A percentile compares a stretch with the other conserved stretches of the same genome.
phyloP scores from a whole-genome alignment of 1,139 yeast species.

The Hanseniaspora gamundiae region DNA sequence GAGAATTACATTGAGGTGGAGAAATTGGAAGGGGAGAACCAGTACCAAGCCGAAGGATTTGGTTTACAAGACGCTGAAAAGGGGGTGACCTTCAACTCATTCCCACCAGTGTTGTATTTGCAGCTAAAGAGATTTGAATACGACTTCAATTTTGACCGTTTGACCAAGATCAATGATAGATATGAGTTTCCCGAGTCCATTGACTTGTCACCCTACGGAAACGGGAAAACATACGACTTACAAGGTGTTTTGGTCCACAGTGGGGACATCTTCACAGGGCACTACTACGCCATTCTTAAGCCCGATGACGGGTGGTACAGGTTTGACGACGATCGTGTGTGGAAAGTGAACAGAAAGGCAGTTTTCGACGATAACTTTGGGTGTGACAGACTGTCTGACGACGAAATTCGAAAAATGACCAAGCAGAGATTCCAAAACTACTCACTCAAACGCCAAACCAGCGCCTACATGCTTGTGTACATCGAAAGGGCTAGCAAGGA shows the following conservation, averaged over 20 bases:
- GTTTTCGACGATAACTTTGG: slow-evolving; percentile 93
- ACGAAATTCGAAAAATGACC: slow-evolving; percentile 37
- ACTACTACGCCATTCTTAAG: slow-evolving; percentile 85
- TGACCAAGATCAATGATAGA: slow-evolving; percentile 85
- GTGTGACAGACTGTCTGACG: slow-evolving; percentile 44
- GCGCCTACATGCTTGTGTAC: slow-evolving; percentile 95
- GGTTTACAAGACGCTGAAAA: slow-evolving; percentile 95
- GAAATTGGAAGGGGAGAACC: slow-evolving; percentile 86
- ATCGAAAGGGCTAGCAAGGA: slow-evolving; percentile 52
- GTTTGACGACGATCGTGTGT: slow-evolving; percentile 91
- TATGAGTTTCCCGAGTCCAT: slow-evolving; percentile 81
- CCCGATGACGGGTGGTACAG: slow-evolving; percentile 80
- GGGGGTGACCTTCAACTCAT: slow-evolving; percentile 83
- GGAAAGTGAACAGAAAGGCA: slow-evolving; percentile 70
- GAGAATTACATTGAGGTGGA: slow-evolving; percentile 82
- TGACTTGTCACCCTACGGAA: slow-evolving; percentile 62
- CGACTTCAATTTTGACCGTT: slow-evolving; percentile 79
- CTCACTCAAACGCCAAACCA: slow-evolving; percentile 65
- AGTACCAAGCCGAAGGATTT: slow-evolving; percentile 82
- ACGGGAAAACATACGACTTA: slow-evolving; percentile 60
- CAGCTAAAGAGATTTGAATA: slow-evolving; percentile 92
- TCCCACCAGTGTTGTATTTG: slow-evolving; percentile 87
- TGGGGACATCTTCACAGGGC: slow-evolving; percentile 94
- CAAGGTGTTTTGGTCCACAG: slow-evolving; percentile 94
- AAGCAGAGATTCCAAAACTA: slow-evolving; percentile 53